Evolutionary conservation across 2,329 filamentous ascomycete species (phyloP).

Genomic region (Cladosporium velox): DNA sequence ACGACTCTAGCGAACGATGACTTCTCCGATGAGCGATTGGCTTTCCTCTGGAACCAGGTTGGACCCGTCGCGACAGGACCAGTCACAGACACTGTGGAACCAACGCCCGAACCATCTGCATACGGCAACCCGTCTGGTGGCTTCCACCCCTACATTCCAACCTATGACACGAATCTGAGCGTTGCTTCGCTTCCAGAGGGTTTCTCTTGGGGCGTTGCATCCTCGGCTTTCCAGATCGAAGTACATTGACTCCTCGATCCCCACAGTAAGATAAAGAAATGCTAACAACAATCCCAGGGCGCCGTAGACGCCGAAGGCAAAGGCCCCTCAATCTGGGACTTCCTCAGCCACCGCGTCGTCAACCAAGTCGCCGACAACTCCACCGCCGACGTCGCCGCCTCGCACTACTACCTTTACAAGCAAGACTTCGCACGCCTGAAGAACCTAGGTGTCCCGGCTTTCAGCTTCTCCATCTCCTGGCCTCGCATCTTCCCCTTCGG

Average conservation of each 20-base stretch:
- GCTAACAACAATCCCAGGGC: not conserved
- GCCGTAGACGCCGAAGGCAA: slow-evolving; percentile 27
- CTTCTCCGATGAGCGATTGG: slow-evolving; percentile 51
- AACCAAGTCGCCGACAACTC: slow-evolving; percentile 42
- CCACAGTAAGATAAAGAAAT: not conserved
- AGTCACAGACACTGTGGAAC: slow-evolving; percentile 32
- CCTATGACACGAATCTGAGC: slow-evolving; percentile 37
- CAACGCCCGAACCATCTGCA: slow-evolving; percentile 38
- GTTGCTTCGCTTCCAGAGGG: slow-evolving; percentile 39
- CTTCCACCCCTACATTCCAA: slow-evolving; percentile 48
- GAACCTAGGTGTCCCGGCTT: slow-evolving; percentile 39
- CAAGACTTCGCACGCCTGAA: slow-evolving; percentile 40
- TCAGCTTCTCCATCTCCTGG: slow-evolving; percentile 52
- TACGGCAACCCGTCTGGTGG: slow-evolving; percentile 34
- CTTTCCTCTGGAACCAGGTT: slow-evolving; percentile 39
- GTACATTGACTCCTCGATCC: not conserved
- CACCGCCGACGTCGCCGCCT: slow-evolving; percentile 50
- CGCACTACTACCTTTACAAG: slow-evolving; percentile 45
- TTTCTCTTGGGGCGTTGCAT: slow-evolving; percentile 26
- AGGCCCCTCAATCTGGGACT: slow-evolving; percentile 33
- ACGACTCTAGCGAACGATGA: slow-evolving; percentile 47
- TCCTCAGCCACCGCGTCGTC: slow-evolving; percentile 38
- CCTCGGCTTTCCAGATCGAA: slow-evolving; percentile 33
- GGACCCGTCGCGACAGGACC: slow-evolving; percentile 30
- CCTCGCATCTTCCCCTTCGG: slow-evolving; percentile 53